Evolutionary conservation across 805 yeast genomes (phyloP), one percentile per base, ranked within the genome.

Genomic region (Candida argentea): DNA sequence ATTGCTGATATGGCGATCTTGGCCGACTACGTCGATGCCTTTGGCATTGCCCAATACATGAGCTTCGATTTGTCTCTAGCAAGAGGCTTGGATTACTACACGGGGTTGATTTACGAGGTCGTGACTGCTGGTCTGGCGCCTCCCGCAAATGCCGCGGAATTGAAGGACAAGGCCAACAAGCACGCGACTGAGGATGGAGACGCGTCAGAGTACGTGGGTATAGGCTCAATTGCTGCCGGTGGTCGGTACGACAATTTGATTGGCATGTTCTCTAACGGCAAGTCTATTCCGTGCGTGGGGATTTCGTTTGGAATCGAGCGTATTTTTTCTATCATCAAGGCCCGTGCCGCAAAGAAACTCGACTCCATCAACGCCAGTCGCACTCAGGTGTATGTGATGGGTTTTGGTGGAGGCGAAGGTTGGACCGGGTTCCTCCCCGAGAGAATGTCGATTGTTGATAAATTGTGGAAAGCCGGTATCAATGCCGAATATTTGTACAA

Each of bases 201-300:
- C 55, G 95, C 95, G 32, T 82, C 94, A 29, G 96, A 84, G 39
- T 85, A 82, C 44, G 97, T 91, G 30, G 98, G 98, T 43, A 95
- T 89, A 24, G 98, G 98, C 20, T 91, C 98, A 5, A 86, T 91
- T 47, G 95, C 95, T 28, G 98, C 95, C 27, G 98, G 98, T 61
- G 98, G 98, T 39, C 83, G 98, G 57, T 91, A 91, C 57, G 98
- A 91, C 56, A 80, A 81, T 46, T 71, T 91, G 35, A 97, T 91
- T 21, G 95, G 95, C 42, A 91, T 91, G 98, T 91, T 91, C 53
- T 76, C 93, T 24, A 77, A 76, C 41, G 86, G 91, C 42, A 84
- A 83, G 57, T 79, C 87, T 14, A 86, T 91, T 48, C 98, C 98
- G 16, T 91, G 98, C 65, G 94, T 91, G 31, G 98, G 98, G 54